Base-by-base conservation (phyloP, 768 basidiomycete genomes). In the Mycena galericulata region DNA sequence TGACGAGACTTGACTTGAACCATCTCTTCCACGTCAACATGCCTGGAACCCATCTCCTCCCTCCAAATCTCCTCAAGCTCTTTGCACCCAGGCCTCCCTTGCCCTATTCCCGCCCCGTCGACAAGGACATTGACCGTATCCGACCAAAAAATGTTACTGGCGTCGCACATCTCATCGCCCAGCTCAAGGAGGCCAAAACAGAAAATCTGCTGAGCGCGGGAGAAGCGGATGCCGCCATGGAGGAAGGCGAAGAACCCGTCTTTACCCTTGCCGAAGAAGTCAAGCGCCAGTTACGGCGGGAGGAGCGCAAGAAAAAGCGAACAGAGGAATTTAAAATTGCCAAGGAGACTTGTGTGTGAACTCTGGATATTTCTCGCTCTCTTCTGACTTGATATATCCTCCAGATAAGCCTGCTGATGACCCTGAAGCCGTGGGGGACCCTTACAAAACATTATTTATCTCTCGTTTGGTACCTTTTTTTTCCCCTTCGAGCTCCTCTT, bases 401-500 rank as follows among this genome's bases (percentile, higher is more conserved):
- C 32, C 74, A 98, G 97, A 97, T 82, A 95, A 96, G 77, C 98
- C 98, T 11, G 86, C 92, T 22, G 97, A 97, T 60, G 97, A 99
- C 75, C 62, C 91, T 15, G 90, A 97, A 76, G 97, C 96, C 34
- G 85, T 92, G 45, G 98, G 98, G 3, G 98, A 99, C 76, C 98
- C 98, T 4, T 99, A 98, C 84, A 99, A 99, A 79, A 99, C 98
- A 0, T 85, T 99, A 26, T 99, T 99, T 80, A 96, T 99, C 69
- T 93, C 97, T 36, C 91, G 96, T 72, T 82, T 99, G 77, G 96
- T 97, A 76, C 40, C 2, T 83, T 79, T 6, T 15, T 43, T 18
- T 59, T 53, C n/a, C n/a, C n/a, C n/a, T 66, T 61, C 56, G 20
- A 4, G 8, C 41, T 43, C 7, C 22, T 36, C 36, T 6, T n/a